Evolutionary conservation across 352 stramenopile genomes (phyloP).

Genomic region (Pythium scleroteichum): DNA sequence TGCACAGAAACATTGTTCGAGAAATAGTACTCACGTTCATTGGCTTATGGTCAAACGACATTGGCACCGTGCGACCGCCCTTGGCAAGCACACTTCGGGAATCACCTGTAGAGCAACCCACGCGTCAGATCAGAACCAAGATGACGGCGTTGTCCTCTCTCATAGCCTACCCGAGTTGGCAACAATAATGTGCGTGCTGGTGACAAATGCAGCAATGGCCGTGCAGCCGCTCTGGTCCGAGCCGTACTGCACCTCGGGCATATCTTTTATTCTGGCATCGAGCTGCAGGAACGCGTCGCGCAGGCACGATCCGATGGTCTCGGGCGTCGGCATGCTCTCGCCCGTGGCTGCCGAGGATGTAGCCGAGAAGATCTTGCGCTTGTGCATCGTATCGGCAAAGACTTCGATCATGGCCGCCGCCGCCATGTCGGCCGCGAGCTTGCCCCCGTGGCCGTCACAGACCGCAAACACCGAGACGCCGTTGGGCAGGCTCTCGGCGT

Average conservation of each 20-base stretch:
- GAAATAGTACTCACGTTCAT: conserved; percentile 56
- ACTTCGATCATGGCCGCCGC: conserved; percentile 41
- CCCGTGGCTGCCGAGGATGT: conserved; percentile 24
- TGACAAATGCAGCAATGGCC: conserved; percentile 72
- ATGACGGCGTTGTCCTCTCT: no score
- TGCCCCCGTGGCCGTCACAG: conserved; percentile 78
- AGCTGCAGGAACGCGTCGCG: conserved; percentile 64
- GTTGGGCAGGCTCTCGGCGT: conserved; percentile 40
- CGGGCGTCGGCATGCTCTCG: conserved; percentile 36
- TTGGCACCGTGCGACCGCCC: conserved; percentile 48
- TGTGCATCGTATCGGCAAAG: conserved; percentile 40
- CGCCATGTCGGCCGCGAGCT: conserved; percentile 54
- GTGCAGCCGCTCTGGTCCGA: conserved; percentile 79
- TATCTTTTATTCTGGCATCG: conserved; percentile 60
- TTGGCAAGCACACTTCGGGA: conserved; percentile 78
- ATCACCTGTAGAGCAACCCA: conserved; percentile 38
- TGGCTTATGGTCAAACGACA: conserved; percentile 92
- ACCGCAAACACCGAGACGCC: conserved; percentile 74
- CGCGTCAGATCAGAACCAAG: neutral
- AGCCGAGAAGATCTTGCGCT: conserved; percentile 26
- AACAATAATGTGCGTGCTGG: conserved; percentile 70
- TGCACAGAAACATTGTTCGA: neutral
- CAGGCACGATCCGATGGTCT: conserved; percentile 60
- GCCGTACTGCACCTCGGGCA: conserved; percentile 46
- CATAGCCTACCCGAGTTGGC: conserved; percentile 58